Conservation (phyloP, 352 stramenopile genomes). For the Phytophthora boehmeriae region DNA sequence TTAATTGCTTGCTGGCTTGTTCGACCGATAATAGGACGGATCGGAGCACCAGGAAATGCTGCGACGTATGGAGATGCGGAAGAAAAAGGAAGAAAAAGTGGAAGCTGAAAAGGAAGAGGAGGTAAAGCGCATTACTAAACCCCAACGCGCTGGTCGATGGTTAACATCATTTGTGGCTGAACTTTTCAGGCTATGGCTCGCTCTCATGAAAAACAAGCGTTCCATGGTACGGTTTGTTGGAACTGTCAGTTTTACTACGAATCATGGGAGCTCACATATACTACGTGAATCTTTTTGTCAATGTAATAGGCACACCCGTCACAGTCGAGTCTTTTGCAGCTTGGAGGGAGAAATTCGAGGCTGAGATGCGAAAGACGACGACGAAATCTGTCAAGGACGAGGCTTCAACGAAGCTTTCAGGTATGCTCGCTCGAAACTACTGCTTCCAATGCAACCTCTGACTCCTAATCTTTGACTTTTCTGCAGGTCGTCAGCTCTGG, state of each 20-base stretch:
- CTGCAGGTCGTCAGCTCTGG: constrained; percentile 67
- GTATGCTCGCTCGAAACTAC: constrained; percentile 24
- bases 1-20: constrained; percentile 6
- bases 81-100: constrained; percentile 81
- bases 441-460: constrained; percentile 13
- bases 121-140: constrained; percentile 23
- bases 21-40: constrained; percentile 54
- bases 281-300: constrained; percentile 9
- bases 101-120: constrained; percentile 55
- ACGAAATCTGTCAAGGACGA: constrained; percentile 74
- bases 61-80: constrained; percentile 75
- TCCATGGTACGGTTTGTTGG: constrained; percentile 30
- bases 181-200: constrained; percentile 32
- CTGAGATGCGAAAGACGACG: constrained; percentile 53
- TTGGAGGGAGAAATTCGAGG: constrained; percentile 78
- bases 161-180: constrained; percentile 16
- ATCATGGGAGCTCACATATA: neutral
- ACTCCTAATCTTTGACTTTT: neutral
- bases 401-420: constrained; percentile 74
- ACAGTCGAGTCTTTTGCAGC: constrained; percentile 77
- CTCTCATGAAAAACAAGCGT: constrained; percentile 32
- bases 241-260: neutral
- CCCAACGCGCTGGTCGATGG: neutral
- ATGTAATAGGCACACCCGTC: constrained; percentile 65
- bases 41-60: constrained; percentile 92